Percentiles rank a stretch among this genome's conserved stretches.
phyloP scores from a whole-genome alignment of 1,139 yeast species.

The Oligophagozyma castellii region DNA sequence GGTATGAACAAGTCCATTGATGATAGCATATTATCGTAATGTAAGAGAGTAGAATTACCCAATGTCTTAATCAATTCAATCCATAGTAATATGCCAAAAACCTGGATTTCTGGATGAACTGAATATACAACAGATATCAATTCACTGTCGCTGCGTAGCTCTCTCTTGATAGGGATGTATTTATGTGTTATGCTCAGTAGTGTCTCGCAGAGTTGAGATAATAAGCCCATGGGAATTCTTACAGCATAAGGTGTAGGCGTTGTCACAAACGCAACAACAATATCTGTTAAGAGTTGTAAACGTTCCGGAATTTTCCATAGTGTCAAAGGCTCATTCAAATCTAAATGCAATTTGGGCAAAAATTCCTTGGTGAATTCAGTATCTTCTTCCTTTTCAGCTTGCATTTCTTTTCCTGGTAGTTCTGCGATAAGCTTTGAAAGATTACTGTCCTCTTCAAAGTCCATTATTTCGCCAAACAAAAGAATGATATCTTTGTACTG shows the following conservation, averaged over 20 bases:
- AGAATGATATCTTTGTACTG: slow-evolving; percentile 41
- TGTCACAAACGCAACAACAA: slow-evolving; percentile 34
- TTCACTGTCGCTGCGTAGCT: slow-evolving; percentile 39
- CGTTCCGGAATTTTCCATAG: slow-evolving; percentile 39
- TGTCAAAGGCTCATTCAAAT: slow-evolving; percentile 40
- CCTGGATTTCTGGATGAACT: slow-evolving; percentile 34
- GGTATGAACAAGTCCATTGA: slow-evolving; percentile 44
- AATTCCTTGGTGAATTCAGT: slow-evolving; percentile 14
- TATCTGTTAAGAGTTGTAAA: slow-evolving; percentile 31
- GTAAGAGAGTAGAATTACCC: slow-evolving; percentile 36
- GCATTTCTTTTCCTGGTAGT: slow-evolving; percentile 23
- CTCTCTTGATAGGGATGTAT: slow-evolving; percentile 42
- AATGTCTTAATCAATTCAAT: slow-evolving; percentile 28
- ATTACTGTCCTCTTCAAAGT: slow-evolving; percentile 41
- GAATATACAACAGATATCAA: slow-evolving; percentile 29
- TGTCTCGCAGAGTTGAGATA: slow-evolving; percentile 37
- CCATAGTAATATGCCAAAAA: slow-evolving; percentile 32
- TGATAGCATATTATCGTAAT: slow-evolving; percentile 34
- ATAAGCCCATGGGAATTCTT: slow-evolving; percentile 41
- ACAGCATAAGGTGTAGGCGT: slow-evolving; percentile 36
- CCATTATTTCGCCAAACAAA: slow-evolving; percentile 45
- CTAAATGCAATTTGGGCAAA: slow-evolving; percentile 40
- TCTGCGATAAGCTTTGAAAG: slow-evolving; percentile 26
- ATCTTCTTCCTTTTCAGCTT: slow-evolving; percentile 10
- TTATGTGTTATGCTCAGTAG: slow-evolving; percentile 40